Percentiles rank a stretch among this genome's conserved stretches.
These are phyloP conservation scores for Nakaseomyces sp. DNA, from an alignment of 1,139 yeast genomes.

Conservation along the genomic window DNA sequence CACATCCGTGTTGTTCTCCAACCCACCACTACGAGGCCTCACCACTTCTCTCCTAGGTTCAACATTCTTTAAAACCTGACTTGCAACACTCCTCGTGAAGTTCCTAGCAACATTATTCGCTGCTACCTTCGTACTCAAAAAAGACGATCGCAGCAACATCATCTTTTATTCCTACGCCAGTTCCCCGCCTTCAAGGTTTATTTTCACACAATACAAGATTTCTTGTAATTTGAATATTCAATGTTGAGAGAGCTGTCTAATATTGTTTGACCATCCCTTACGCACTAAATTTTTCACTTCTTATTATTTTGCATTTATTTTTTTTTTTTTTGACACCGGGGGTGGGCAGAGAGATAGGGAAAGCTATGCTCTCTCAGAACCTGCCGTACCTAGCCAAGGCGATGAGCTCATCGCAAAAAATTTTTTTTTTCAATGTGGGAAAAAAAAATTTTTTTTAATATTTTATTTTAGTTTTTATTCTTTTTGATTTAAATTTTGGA, in stretches of 20 bases:
- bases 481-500: neutral
- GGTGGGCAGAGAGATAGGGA: too few relatives aligned
- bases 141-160: neutral
- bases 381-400: neutral
- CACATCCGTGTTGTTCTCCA: slow-evolving; percentile 12
- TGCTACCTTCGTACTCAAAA: neutral
- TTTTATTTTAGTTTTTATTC: neutral
- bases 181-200: too few relatives aligned
- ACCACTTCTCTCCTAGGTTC: slow-evolving; percentile 3
- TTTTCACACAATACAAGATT: too few relatives aligned
- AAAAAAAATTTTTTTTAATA: neutral
- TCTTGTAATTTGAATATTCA: too few relatives aligned
- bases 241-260: too few relatives aligned
- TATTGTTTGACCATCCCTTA: too few relatives aligned
- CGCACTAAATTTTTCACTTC: too few relatives aligned
- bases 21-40: slow-evolving; percentile 8
- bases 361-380: too few relatives aligned
- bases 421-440: neutral
- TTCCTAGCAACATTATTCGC: neutral
- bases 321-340: too few relatives aligned
- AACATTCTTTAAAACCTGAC: too few relatives aligned
- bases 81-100: too few relatives aligned
- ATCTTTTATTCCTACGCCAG: too few relatives aligned
- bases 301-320: neutral
- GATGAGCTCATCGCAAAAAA: slow-evolving; percentile 5